Evolutionary conservation across 495 filamentous ascomycete genomes (phyloP).

Genomic region (Pseudevernia furfuracea): DNA sequence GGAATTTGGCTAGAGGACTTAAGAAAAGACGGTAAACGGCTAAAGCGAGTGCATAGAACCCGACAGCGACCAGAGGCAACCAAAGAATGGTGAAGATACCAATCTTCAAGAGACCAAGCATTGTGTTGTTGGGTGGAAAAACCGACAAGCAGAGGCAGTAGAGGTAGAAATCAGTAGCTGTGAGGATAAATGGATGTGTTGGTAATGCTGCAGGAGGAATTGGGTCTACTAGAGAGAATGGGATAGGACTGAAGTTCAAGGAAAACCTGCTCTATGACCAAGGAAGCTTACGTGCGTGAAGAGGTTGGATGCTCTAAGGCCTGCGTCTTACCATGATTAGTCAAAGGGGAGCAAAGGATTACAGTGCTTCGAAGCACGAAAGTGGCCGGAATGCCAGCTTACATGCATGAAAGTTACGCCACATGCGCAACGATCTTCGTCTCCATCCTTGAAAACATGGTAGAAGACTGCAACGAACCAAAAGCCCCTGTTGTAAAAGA

Average conservation of each 20-base stretch:
- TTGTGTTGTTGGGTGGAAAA: background rate
- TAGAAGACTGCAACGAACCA: no score
- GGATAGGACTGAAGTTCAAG: background rate
- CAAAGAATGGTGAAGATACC: slow-evolving; percentile 9
- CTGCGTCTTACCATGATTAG: no score
- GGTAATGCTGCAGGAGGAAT: background rate
- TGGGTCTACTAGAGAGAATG: background rate
- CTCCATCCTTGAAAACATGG: no score
- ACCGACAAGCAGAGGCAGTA: background rate
- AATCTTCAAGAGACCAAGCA: slow-evolving; percentile 4
- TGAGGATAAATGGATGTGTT: background rate
- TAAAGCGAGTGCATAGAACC: slow-evolving; percentile 16
- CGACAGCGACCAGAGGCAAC: slow-evolving; percentile 4
- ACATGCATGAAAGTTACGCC: slow-evolving; percentile 5
- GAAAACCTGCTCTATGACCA: background rate
- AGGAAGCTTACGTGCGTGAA: background rate
- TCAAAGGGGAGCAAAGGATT: background rate
- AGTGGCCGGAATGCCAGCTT: background rate
- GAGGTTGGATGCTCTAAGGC: background rate
- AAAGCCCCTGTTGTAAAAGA: no score
- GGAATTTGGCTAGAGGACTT: slow-evolving; percentile 39
- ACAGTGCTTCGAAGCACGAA: background rate
- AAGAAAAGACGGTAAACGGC: slow-evolving; percentile 34
- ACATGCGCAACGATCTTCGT: background rate
- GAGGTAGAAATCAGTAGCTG: background rate